These are phyloP conservation scores for Mycocentrospora acerina DNA, from an alignment of 2,329 filamentous ascomycete species.

Conservation along the genomic window DNA sequence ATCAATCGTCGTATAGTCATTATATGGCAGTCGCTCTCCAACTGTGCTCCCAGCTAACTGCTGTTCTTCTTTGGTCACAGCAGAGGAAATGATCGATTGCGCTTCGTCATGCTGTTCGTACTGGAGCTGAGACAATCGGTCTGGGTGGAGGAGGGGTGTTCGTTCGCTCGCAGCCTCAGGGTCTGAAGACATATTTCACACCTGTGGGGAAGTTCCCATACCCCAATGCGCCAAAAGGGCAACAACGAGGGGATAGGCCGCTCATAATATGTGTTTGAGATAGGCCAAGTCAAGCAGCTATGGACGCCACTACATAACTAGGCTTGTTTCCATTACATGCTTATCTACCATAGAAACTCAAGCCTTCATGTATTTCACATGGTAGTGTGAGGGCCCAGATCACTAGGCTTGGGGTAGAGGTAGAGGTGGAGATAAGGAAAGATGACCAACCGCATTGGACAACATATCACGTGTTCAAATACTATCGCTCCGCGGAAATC, in stretches of 20 bases:
- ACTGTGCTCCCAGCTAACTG: constrained; percentile 49
- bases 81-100: constrained; percentile 48
- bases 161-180: constrained; percentile 34
- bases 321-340: constrained; percentile 5
- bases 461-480: too few species aligned
- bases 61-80: constrained; percentile 53
- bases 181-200: constrained; percentile 22
- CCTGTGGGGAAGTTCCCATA: background rate
- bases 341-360: constrained; percentile 13
- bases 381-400: constrained; percentile 8
- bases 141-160: constrained; percentile 36
- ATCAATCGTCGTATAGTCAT: constrained; percentile 64
- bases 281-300: background rate
- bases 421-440: constrained; percentile 20
- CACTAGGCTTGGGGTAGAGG: constrained; percentile 4
- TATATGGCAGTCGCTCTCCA: constrained; percentile 60
- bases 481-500: too few species aligned
- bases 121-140: constrained; percentile 38
- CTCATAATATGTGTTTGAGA: background rate
- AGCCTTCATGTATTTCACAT: constrained; percentile 7
- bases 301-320: constrained; percentile 8
- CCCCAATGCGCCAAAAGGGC: background rate
- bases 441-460: too few species aligned
- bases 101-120: constrained; percentile 44
- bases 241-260: too few species aligned